Evolutionary conservation across 495 filamentous ascomycete genomes (phyloP).

Genomic region (Penicillium coprophilum): DNA sequence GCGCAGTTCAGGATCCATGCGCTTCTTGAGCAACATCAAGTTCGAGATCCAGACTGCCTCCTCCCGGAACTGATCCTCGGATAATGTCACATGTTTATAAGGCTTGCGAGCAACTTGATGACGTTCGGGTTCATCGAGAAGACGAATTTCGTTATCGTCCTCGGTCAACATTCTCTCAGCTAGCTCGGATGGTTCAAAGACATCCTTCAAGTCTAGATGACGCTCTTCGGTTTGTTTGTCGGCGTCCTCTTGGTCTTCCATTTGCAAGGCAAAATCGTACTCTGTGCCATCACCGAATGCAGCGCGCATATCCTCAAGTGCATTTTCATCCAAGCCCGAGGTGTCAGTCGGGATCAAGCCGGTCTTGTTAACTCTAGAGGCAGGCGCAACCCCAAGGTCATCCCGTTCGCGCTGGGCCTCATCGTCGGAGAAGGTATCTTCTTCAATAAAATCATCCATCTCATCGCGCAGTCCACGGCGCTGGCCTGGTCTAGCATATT

Average conservation of each 20-base stretch:
- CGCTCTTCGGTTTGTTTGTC: conserved; percentile 70
- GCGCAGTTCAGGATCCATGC: conserved; percentile 64
- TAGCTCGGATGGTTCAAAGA: conserved; percentile 94
- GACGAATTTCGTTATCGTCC: conserved; percentile 85
- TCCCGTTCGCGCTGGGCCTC: conserved; percentile 75
- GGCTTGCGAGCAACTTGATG: conserved; percentile 89
- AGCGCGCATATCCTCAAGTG: conserved; percentile 88
- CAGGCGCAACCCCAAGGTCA: conserved; percentile 80
- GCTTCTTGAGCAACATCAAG: conserved; percentile 82
- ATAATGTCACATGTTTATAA: conserved; percentile 72
- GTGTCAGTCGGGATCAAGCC: conserved; percentile 62
- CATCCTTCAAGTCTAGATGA: conserved; percentile 90
- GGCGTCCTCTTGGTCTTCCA: conserved; percentile 66
- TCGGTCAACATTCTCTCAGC: conserved; percentile 92
- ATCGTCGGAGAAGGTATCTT: conserved; percentile 89
- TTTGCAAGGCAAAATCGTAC: conserved; percentile 87
- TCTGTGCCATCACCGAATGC: conserved; percentile 95
- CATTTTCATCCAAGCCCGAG: conserved; percentile 82
- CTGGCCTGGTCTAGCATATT: conserved; percentile 56
- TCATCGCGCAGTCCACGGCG: conserved; percentile 69
- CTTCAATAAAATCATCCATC: conserved; percentile 96
- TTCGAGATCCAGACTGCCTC: conserved; percentile 90
- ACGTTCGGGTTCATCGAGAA: conserved; percentile 85
- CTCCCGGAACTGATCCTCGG: conserved; percentile 79
- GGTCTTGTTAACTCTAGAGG: conserved; percentile 58